Evolutionary conservation across 257 asterid species (phyloP), one percentile per base, ranked within the genome.

Genomic region (Solanum pimpinellifolium): DNA sequence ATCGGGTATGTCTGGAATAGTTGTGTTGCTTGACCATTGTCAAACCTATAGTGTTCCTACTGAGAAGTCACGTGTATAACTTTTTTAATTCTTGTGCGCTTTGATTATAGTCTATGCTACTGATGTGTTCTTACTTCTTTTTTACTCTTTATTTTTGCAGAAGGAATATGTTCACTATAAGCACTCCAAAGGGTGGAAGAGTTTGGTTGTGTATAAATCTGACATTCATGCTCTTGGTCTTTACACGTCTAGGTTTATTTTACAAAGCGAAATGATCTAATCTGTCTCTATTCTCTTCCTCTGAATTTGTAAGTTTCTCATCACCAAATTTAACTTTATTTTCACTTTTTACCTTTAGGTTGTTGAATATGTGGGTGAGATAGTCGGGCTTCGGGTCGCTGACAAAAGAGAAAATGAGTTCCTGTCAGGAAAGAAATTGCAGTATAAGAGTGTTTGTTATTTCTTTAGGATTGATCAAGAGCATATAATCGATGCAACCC

Each of bases 201-300:
- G 89, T 60, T 89, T 94, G 93, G 94, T 93, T 88, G 95, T 94
- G 47, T 93, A 94, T 88, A 94, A 93, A 90, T 94, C 95, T 37
- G 93, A 91, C 87, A 94, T 93, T 86, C 97, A 94, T 84, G 97
- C 95, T 85, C 90, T 90, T 89, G 95, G 97, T 81, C 94, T 94
- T 87, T 94, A 94, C 93, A 93, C 95, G 41, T 93, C 95, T 52
- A 92, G 84, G 85, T 93, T 92, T 92, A 93, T 94, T 87, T 89
- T 91, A 78, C 87, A 89, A 44, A 92, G 94, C 77, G 91, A 93
- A 90, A 91, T 94, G 95, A 95, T 91, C 83, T 85, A 91, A 86
- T 89, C 89, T 47, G 42, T 29, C 16, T 47, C 68, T 33, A 46
- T 83, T 20, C 47, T 66, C 56, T 66, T 66, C 87, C 68, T 70